Evolutionary conservation across 2,329 filamentous ascomycete species (phyloP).

Genomic region (Orbilia brochopaga): DNA sequence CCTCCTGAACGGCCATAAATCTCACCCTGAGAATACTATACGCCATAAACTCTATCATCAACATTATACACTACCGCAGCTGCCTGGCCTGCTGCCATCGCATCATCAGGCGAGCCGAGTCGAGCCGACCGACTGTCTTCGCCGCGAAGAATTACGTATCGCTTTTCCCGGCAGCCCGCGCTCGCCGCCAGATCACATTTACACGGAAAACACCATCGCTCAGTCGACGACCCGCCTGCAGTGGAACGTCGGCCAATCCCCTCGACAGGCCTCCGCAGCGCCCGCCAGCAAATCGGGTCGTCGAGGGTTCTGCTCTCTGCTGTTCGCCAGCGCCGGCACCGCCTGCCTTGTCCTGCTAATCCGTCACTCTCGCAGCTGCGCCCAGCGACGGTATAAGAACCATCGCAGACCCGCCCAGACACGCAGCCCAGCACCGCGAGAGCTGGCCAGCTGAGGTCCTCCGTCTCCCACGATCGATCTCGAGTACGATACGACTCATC

Average conservation of each 20-base stretch:
- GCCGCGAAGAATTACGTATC: conserved; percentile 34
- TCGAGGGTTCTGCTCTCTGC: neutral
- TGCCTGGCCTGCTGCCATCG: neutral
- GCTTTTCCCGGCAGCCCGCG: conserved; percentile 30
- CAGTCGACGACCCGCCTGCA: neutral
- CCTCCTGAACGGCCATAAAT: too few relatives aligned
- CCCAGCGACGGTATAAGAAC: neutral
- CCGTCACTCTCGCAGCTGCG: neutral
- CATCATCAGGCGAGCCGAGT: conserved; percentile 12
- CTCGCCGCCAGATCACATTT: conserved; percentile 12
- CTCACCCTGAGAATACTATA: too few relatives aligned
- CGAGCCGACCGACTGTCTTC: neutral
- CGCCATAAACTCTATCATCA: too few relatives aligned
- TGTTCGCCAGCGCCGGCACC: conserved; percentile 1
- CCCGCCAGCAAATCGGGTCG: conserved; percentile 3
- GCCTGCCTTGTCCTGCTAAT: neutral
- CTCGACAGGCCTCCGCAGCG: neutral
- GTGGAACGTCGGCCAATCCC: neutral
- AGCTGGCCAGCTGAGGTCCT: neutral
- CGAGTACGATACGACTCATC: neutral
- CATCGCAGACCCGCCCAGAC: conserved; percentile 1
- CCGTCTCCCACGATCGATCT: neutral
- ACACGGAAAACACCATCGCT: neutral
- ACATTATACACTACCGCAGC: neutral
- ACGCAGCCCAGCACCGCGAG: neutral